Conservation (phyloP, 768 basidiomycete species). For the Chalciporus chontae region DNA sequence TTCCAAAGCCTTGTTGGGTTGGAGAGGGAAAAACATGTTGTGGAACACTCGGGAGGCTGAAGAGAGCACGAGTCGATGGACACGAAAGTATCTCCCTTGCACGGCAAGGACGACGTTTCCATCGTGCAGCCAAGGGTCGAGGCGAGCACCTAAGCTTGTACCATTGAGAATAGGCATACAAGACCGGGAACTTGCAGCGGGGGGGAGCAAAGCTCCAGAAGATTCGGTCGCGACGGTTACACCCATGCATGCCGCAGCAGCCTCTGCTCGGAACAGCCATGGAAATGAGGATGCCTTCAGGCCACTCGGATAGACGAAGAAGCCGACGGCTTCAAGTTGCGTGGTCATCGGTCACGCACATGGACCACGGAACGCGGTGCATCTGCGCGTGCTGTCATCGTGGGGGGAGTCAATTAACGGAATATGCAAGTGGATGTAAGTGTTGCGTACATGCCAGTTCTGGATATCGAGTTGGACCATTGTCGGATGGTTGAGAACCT, state of each 20-base stretch:
- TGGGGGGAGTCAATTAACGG: background rate
- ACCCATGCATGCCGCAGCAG: conserved; percentile 13
- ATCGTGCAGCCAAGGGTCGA: conserved; percentile 24
- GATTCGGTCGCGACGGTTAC: conserved; percentile 10
- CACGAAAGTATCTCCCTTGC: conserved; percentile 20
- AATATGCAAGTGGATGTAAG: too few species aligned
- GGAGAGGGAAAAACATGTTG: conserved; percentile 13
- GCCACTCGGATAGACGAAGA: conserved; percentile 17
- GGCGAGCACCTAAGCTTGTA: conserved; percentile 12
- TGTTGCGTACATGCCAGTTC: too few species aligned
- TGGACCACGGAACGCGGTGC: background rate
- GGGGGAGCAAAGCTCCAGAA: conserved; percentile 15
- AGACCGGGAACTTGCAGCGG: conserved; percentile 12
- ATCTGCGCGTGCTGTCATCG: background rate
- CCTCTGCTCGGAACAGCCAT: conserved; percentile 28
- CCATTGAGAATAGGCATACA: conserved; percentile 19
- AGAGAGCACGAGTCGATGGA: conserved; percentile 20
- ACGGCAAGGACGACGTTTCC: conserved; percentile 24
- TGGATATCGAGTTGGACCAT: too few species aligned
- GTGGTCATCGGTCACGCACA: too few species aligned
- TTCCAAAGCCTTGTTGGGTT: conserved; percentile 7
- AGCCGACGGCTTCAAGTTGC: background rate
- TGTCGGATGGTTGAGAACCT: too few species aligned
- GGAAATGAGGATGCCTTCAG: conserved; percentile 27
- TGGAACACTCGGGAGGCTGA: conserved; percentile 21